Percentiles rank a stretch among this genome's conserved stretches.
Evolutionary conservation across 2,329 filamentous ascomycete genomes (phyloP).

Genomic region (Corynespora cassiicola): DNA sequence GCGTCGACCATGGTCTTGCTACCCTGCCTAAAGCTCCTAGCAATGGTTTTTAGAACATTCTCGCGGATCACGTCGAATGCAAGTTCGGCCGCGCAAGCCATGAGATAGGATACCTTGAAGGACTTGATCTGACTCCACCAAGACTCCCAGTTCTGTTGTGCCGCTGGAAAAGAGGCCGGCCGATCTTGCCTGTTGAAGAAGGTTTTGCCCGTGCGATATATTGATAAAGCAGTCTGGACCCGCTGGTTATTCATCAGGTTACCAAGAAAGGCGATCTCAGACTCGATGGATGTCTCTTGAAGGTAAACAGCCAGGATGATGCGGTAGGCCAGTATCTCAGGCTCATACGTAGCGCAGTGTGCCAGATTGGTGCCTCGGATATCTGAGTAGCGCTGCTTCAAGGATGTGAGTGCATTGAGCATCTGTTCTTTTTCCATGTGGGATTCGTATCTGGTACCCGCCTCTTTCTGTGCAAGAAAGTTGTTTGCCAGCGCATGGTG

Average conservation of each 20-base stretch:
- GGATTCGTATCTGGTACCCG: too few relatives aligned
- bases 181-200: constrained; percentile 58
- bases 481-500: too few relatives aligned
- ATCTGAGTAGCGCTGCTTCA: constrained; percentile 58
- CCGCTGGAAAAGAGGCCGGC: constrained; percentile 61
- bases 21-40: constrained; percentile 61
- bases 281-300: constrained; percentile 56
- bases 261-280: constrained; percentile 59
- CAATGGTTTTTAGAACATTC: constrained; percentile 62
- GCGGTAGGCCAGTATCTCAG: constrained; percentile 70
- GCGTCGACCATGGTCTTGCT: constrained; percentile 56
- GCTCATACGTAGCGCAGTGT: too few relatives aligned
- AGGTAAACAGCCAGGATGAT: constrained; percentile 56
- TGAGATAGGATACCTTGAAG: constrained; percentile 63
- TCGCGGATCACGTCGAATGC: constrained; percentile 66
- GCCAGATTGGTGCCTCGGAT: constrained; percentile 60
- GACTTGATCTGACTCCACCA: constrained; percentile 66
- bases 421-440: constrained; percentile 64
- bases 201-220: constrained; percentile 63
- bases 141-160: constrained; percentile 62
- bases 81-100: constrained; percentile 69
- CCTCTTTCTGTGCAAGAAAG: too few relatives aligned
- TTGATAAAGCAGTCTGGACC: constrained; percentile 62
- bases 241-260: constrained; percentile 61
- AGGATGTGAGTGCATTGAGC: constrained; percentile 66